These are phyloP conservation scores for Fusarium fujikuroi DNA, from an alignment of 2,329 filamentous ascomycete genomes.

Conservation along the genomic window DNA sequence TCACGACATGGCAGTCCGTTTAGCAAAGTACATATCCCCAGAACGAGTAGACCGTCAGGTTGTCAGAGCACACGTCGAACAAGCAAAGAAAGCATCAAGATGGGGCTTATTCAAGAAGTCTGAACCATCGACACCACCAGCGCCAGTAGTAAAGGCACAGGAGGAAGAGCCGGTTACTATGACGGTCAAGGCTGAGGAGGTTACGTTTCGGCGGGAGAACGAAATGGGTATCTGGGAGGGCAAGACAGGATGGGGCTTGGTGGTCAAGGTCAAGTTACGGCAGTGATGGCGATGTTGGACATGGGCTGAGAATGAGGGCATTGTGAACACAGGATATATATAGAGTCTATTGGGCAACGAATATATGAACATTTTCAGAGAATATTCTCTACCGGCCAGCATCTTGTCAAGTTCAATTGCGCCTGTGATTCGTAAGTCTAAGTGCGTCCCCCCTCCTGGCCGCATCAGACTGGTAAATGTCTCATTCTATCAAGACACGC, in stretches of 20 bases:
- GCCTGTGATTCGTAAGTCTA: fast-evolving
- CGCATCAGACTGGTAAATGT: background rate
- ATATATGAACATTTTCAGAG: background rate
- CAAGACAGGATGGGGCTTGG: conserved; percentile 60
- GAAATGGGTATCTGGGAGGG: conserved; percentile 64
- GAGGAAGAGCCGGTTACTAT: conserved; percentile 50
- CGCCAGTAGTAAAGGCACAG: background rate
- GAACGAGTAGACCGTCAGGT: conserved; percentile 43
- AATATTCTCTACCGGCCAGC: background rate
- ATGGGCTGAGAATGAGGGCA: background rate
- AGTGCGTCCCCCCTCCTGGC: fast-evolving
- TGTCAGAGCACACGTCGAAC: conserved; percentile 47
- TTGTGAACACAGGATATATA: background rate
- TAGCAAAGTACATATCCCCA: conserved; percentile 58
- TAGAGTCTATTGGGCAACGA: background rate
- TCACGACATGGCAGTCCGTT: conserved; percentile 56
- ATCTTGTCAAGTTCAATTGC: background rate
- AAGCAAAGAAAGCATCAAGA: conserved; percentile 48
- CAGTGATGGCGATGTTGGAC: conserved; percentile 4
- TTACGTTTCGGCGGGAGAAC: conserved; percentile 63
- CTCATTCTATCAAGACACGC: background rate
- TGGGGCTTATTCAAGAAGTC: conserved; percentile 49
- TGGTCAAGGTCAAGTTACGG: conserved; percentile 52
- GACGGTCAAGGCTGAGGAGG: conserved; percentile 57
- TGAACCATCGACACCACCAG: conserved; percentile 23